These are phyloP conservation scores for Phytopythium litorale DNA, from an alignment of 352 stramenopile genomes.

Conservation along the genomic window DNA sequence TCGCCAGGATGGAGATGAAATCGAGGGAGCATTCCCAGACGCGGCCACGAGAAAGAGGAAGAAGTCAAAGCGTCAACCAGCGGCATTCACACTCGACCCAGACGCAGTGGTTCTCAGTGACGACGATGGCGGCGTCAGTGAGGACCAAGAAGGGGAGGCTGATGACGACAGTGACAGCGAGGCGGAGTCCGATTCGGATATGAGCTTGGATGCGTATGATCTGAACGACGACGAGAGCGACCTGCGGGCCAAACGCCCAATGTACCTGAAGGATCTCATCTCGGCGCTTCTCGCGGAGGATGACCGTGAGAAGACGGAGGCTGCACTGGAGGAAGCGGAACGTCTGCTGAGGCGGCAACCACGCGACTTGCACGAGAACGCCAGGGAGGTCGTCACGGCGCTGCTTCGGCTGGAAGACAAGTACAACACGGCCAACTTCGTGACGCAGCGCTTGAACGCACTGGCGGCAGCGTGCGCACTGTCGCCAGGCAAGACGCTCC, in stretches of 20 bases:
- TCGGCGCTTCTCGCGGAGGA: conserved; percentile 46
- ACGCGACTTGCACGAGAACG: conserved; percentile 61
- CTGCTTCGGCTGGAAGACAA: conserved; percentile 73
- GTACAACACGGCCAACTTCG: conserved; percentile 60
- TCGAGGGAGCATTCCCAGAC: background rate
- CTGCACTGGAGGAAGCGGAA: conserved; percentile 51
- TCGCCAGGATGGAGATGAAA: background rate
- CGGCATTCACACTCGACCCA: conserved; percentile 37
- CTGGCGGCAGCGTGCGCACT: conserved; percentile 47
- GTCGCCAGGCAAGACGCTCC: conserved; percentile 34
- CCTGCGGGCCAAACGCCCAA: conserved; percentile 41
- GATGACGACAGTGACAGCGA: conserved; percentile 18
- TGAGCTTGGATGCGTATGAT: conserved; percentile 65
- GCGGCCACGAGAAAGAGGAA: conserved; percentile 1
- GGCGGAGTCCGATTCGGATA: conserved; percentile 55
- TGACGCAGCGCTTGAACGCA: conserved; percentile 32
- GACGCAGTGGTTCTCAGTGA: conserved; percentile 64
- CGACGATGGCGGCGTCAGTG: conserved; percentile 22
- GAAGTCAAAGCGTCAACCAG: background rate
- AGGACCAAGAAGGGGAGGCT: conserved; percentile 17
- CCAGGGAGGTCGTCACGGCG: conserved; percentile 41
- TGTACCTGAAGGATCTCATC: conserved; percentile 76
- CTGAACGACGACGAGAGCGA: conserved; percentile 69
- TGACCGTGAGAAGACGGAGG: conserved; percentile 52
- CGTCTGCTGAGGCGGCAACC: conserved; percentile 44